Base-by-base conservation (phyloP, 176 grass and related monocot genomes). In the Carex cristatella region DNA sequence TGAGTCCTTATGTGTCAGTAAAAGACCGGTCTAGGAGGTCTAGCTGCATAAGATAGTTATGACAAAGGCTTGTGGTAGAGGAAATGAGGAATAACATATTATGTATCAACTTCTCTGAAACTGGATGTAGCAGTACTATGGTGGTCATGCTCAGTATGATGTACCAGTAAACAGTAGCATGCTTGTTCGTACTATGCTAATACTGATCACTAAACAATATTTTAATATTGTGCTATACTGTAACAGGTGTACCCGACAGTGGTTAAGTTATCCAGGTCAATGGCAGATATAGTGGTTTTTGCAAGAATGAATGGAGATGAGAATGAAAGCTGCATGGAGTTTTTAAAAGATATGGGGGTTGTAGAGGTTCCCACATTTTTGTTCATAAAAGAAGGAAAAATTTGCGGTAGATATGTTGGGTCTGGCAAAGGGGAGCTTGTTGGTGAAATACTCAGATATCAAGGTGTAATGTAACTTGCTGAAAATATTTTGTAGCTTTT, bases 251-350 rank as follows among this genome's bases (percentile, higher is more conserved):
- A 98, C 87, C 93, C 96, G 3, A 95, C 96, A 46, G 93, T 98
- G 4, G 23, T 98, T 4, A 98, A 95, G 88, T 87, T 98, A 55
- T 95, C 91, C 2, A 64, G 76, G 3, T 85, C 90, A 57, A 98
- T 95, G 93, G 93, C 85, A 3, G 96, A 91, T 40, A 87, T 83
- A 10, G 88, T 88, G 9, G 91, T 95, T 7, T 98, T 98, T 86
- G 96, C 96, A 4, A 88, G 93, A 56, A 95, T 98, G 96, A 98
- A 95, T 85, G 93, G 96, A 16, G 93, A 98, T 62, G 93, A 98
- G 91, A 98, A 98, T 88, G 93, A 98, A 16, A 92, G 93, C 48
- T 98, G 93, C 88, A 92, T 95, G 89, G 66, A 92, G 64, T 95
- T 95, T 84, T 92, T 95, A 58, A 90, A 32, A 84, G 93, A 92